Evolutionary conservation across 1,284 basidiomycete species (phyloP), one percentile per base, ranked within the genome.

Genomic region (Malassezia brasiliensis): DNA sequence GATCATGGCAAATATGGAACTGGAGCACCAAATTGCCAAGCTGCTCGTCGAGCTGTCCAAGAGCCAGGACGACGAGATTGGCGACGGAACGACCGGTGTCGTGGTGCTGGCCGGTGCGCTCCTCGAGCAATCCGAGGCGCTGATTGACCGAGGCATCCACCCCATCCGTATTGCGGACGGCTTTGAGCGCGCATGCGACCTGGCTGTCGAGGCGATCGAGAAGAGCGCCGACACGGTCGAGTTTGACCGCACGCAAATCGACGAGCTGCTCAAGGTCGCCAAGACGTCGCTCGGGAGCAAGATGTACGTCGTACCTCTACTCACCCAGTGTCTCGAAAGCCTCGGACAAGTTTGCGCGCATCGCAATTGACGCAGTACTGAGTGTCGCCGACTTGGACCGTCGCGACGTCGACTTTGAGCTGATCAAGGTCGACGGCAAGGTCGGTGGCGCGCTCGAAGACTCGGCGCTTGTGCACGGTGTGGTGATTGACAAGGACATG

Each of bases 401-500:
- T 55, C 84, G 85, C 59, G 94, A 98, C 76, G 93, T 99, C 22
- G 86, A 88, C 57, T 98, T 99, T 77, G 93, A 99, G 78, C 81
- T 98, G 62, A 96, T 98, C 82, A 98, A 99, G 77, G 93, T 98
- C 31, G 89, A 96, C 70, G 93, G 93, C 73, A 98, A 98, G 79
- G 90, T 96, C 62, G 94, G 93, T 51, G 93, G 94, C 41, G 88
- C 88, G 9, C 83, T 99, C 44, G 89, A 89, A 32, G 94, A 99
- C 77, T 96, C 89, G 8, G 82, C 82, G 31, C 82, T 94, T 64
- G 90, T 94, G 76, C 86, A 87, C 68, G 91, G 93, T 68, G 93
- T 98, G 39, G 86, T 98, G 64, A 83, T 98, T 75, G 91, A 98
- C 84, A 96, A 98, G 78, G 91, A 98, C 79, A 91, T 98, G 85